Base-by-base conservation (phyloP, 805 yeast genomes). In the Suhomyces xylopsoci region DNA sequence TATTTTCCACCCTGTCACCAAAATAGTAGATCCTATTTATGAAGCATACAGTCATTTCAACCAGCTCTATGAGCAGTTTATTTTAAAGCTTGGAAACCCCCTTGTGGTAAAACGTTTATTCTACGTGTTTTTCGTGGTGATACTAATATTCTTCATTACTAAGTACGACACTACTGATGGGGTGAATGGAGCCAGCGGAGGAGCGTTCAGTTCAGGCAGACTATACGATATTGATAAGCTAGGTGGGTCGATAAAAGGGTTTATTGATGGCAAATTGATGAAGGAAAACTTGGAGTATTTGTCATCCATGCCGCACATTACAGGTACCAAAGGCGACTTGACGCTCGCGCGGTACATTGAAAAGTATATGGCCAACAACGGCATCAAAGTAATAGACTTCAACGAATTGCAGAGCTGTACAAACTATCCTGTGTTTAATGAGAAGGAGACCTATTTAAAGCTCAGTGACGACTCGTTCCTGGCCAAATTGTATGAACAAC, bases 311-410 rank as follows among this genome's bases (percentile, higher is more conserved):
- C 90, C 96, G 2, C 97, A 91, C 65, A 69, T 87, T 57, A 83
- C 97, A 0, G 98, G 98, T 3, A 86, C 97, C 2, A 81, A 83
- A 14, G 98, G 96, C 17, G 97, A 90, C 66, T 68, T 83, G 54
- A 80, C 93, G 0, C 69, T 91, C 36, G 85, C 90, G 1, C 76
- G 79, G 53, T 90, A 85, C 63, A 74, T 92, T 14, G 76, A 81
- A 54, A 80, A 79, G 22, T 80, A 81, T 47, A 82, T 88, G 68
- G 64, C 68, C 20, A 78, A 82, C 49, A 81, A 84, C 56, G 88
- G 88, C 1, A 55, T 91, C 19, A 69, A 72, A 26, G 54, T 68
- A 2, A 77, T 82, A 5, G 84, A 82, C 43, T 78, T 81, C 46
- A 71, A 74, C 36, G 80, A 77, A 50, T 67, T 83, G 50, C 75